phyloP scores from a whole-genome alignment of 2,329 filamentous ascomycete genomes.

The Lachnellula suecica region DNA sequence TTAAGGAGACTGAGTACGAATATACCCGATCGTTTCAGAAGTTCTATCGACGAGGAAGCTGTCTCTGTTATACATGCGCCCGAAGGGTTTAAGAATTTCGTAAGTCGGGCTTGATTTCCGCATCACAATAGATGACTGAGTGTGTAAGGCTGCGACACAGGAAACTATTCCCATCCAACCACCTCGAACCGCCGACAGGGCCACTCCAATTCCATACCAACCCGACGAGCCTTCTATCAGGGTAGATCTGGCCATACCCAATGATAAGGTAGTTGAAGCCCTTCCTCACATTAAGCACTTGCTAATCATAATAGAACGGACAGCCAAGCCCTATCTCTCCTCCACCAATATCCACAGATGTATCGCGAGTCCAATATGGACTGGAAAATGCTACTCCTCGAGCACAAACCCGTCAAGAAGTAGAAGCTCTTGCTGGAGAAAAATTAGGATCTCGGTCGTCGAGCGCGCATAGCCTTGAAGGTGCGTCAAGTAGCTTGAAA shows the following conservation, averaged over 20 bases:
- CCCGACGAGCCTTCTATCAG: constrained; percentile 15
- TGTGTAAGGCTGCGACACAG: constrained; percentile 16
- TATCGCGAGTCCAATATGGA: constrained; percentile 65
- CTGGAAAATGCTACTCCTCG: constrained; percentile 73
- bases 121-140: constrained; percentile 12
- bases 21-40: constrained; percentile 56
- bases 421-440: constrained; percentile 54
- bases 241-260: constrained; percentile 21
- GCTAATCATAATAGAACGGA: constrained; percentile 22
- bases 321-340: constrained; percentile 41
- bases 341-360: constrained; percentile 74
- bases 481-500: constrained; percentile 45
- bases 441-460: constrained; percentile 58
- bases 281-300: neutral
- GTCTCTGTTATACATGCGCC: constrained; percentile 91
- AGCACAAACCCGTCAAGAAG: constrained; percentile 79
- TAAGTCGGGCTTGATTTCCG: constrained; percentile 40
- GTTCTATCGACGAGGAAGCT: constrained; percentile 69
- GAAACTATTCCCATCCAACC: constrained; percentile 18
- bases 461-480: constrained; percentile 74
- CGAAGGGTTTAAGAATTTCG: constrained; percentile 78
- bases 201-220: constrained; percentile 33
- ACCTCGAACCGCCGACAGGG: constrained; percentile 22
- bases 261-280: constrained; percentile 30
- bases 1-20: constrained; percentile 44